Percentiles rank a stretch among this genome's conserved stretches.
Conservation (phyloP, 257 asterid species). For the Solanum neorickii region DNA sequence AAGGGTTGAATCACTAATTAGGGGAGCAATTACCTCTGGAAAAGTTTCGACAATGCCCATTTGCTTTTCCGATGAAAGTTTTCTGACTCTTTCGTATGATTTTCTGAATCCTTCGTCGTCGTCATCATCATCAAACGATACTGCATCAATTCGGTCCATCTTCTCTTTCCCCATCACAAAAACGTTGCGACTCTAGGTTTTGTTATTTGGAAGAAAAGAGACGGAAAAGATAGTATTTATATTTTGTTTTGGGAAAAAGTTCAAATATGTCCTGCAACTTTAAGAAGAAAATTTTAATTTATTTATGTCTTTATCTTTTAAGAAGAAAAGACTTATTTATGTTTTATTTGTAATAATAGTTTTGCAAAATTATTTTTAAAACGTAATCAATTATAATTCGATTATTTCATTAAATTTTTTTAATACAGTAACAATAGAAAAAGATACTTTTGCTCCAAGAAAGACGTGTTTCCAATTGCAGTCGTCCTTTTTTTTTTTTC, state of each 20-base stretch:
- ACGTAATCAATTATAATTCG: too few species aligned
- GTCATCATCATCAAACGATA: slow-evolving; percentile 56
- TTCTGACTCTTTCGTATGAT: slow-evolving; percentile 76
- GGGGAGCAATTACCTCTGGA: slow-evolving; percentile 30
- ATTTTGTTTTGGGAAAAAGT: too few species aligned
- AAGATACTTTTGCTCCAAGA: neutral
- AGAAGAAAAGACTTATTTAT: too few species aligned
- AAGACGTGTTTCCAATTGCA: neutral
- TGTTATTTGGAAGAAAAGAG: neutral
- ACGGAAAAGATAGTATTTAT: neutral
- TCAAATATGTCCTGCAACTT: too few species aligned
- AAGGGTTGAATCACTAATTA: slow-evolving; percentile 19
- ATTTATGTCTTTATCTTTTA: too few species aligned
- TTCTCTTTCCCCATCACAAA: slow-evolving; percentile 39
- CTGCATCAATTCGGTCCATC: slow-evolving; percentile 41
- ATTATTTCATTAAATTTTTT: too few species aligned
- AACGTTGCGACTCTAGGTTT: neutral
- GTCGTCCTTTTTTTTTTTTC: neutral
- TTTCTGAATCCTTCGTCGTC: slow-evolving; percentile 43
- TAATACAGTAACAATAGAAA: neutral
- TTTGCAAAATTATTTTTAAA: too few species aligned
- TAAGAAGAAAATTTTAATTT: too few species aligned
- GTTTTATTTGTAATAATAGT: too few species aligned
- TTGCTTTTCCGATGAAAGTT: slow-evolving; percentile 51
- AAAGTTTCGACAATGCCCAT: slow-evolving; percentile 25